Evolutionary conservation across 1,284 basidiomycete species (phyloP), one percentile per base, ranked within the genome.

Genomic region (Neolentinus lepideus): DNA sequence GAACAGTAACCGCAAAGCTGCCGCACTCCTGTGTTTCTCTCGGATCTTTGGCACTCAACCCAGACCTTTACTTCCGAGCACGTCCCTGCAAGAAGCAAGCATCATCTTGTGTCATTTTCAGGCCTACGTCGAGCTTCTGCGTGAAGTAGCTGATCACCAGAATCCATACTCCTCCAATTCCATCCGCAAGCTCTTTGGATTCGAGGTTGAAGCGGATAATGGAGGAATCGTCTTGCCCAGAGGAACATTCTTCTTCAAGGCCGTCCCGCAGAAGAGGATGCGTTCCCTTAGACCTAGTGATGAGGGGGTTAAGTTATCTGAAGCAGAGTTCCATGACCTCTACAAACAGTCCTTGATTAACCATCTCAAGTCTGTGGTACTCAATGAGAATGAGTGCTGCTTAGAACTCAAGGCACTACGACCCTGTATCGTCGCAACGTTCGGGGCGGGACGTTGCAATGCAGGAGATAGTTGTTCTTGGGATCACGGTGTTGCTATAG

Each of bases 1-100:
- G 14, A 1, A 29, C 0, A 54, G 57, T 6, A 52, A 61, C 1
- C 73, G 74, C 56, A 46, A 51, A 3, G 53, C 69, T 2, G 69
- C 75, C 0, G 72, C 73, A 8, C 59, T 77, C 0, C 65, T 79
- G 10, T 78, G 77, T 52, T 59, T 79, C 3, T 74, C 78, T 59
- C 70, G 72, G 55, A 64, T 62, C 25, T 80, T 78, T 60, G 53
- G 53, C 1, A 55, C 55, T 25, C 54, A 60, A 1, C 57, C 64
- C 10, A 55, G 59, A 8, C 54, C n/a, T n/a, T 21, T 69, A 19
- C 58, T 64, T 14, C 55, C 55, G 10, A 60, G 63, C 4, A 56
- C 60, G 3, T 56, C 59, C 22, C 51, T 60, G 1, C 56, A 50
- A 22, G 10, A 67, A 2, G 66, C 75, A 43, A 62, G 63, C 11